These are phyloP conservation scores for Arbutus unedo DNA, from an alignment of 148 eudicot genomes.

Conservation along the genomic window DNA sequence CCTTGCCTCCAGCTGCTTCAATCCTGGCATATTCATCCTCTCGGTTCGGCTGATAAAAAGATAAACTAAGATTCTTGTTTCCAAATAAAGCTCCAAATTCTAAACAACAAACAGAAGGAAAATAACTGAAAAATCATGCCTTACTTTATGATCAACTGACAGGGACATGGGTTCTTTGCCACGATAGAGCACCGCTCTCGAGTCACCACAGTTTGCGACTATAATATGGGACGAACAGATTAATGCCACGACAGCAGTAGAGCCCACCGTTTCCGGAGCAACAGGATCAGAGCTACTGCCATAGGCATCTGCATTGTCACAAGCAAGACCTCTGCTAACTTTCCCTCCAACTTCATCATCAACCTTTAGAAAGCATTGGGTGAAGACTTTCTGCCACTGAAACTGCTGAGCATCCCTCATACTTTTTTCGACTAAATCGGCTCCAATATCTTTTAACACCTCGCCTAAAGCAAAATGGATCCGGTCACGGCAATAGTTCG, in stretches of 20 bases:
- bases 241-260: conserved; percentile 71
- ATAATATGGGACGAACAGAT: conserved; percentile 56
- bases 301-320: conserved; percentile 20
- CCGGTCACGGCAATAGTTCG: conserved; percentile 57
- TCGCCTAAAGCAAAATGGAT: conserved; percentile 50
- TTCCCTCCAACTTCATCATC: conserved; percentile 55
- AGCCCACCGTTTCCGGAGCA: conserved; percentile 68
- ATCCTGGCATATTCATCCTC: conserved; percentile 72
- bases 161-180: conserved; percentile 60
- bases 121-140: neutral
- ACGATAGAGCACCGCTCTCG: conserved; percentile 76
- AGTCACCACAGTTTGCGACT: conserved; percentile 72
- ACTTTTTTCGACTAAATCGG: conserved; percentile 16
- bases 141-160: conserved; percentile 64
- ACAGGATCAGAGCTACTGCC: conserved; percentile 29
- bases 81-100: neutral
- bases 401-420: conserved; percentile 24
- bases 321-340: conserved; percentile 23
- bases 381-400: conserved; percentile 44
- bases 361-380: conserved; percentile 43
- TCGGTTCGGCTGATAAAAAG: conserved; percentile 44
- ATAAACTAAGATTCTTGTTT: neutral
- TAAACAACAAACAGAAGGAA: neutral
- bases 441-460: conserved; percentile 28
- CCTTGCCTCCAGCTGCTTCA: conserved; percentile 69